phyloP scores from a whole-genome alignment of 305 asterid genomes.

The Salvia sclarea region DNA sequence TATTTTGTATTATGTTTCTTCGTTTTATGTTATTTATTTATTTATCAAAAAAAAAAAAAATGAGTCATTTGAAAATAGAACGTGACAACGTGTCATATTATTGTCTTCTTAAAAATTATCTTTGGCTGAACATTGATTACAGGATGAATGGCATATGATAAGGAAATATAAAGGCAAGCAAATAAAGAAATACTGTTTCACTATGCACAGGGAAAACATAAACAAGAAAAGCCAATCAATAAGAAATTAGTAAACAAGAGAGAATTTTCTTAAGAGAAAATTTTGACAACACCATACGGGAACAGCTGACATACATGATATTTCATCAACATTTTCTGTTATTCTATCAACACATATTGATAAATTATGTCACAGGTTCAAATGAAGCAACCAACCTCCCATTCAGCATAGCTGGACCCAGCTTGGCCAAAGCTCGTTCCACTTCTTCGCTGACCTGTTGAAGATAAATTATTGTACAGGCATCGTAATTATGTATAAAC shows the following conservation, averaged over 20 bases:
- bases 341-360: background rate
- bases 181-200: conserved; percentile 2
- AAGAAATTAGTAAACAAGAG: background rate
- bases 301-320: background rate
- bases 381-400: conserved; percentile 63
- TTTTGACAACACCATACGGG: background rate
- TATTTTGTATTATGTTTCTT: no score
- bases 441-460: conserved; percentile 94
- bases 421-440: conserved; percentile 89
- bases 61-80: background rate
- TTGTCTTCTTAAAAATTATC: background rate
- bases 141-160: background rate
- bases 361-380: conserved; percentile 2
- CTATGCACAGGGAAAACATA: background rate
- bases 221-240: background rate
- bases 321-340: background rate
- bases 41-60: conserved; percentile 22
- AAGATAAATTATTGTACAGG: conserved; percentile 27
- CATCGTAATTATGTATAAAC: conserved; percentile 14
- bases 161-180: background rate
- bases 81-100: background rate
- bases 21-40: no score
- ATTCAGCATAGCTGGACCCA: conserved; percentile 72
- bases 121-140: background rate
- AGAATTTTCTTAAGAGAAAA: no score